A percentile compares a stretch with the other conserved stretches of the same genome.
These are phyloP conservation scores for Lipomyces chichibuensis DNA, from an alignment of 805 yeast genomes.

Conservation along the genomic window DNA sequence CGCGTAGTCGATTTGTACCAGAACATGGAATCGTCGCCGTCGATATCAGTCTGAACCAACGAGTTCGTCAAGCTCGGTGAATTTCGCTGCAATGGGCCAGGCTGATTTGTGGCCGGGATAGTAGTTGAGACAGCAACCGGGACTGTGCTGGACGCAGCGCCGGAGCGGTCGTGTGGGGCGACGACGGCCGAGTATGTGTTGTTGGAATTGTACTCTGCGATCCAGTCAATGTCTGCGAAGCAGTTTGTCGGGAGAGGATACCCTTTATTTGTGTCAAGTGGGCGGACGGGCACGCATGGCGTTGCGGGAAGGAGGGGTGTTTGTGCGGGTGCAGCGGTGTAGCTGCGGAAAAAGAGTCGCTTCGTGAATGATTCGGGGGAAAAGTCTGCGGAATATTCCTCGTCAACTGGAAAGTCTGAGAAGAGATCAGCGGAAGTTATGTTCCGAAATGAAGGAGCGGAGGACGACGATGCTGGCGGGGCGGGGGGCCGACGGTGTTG, in stretches of 20 bases:
- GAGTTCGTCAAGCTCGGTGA: conserved; percentile 18
- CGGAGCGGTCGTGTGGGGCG: background rate
- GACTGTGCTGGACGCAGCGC: background rate
- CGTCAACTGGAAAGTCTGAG: conserved; percentile 8
- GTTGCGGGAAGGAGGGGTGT: conserved; percentile 28
- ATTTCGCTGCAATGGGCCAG: background rate
- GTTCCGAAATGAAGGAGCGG: conserved; percentile 6
- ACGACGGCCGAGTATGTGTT: conserved; percentile 3
- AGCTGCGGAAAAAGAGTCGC: conserved; percentile 5
- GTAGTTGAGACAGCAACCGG: background rate
- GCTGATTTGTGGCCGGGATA: background rate
- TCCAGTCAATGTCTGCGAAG: conserved; percentile 31
- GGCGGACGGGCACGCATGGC: conserved; percentile 30
- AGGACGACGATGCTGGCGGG: background rate
- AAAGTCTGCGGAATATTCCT: conserved; percentile 32
- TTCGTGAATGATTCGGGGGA: conserved; percentile 32
- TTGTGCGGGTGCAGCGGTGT: conserved; percentile 1
- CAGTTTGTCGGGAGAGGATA: conserved; percentile 28
- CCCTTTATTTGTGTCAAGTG: conserved; percentile 32
- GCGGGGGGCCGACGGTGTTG: background rate
- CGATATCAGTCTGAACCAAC: conserved; percentile 30
- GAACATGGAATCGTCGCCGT: conserved; percentile 32
- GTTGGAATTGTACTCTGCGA: conserved; percentile 18
- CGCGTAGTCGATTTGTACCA: conserved; percentile 33
- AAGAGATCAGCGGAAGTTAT: background rate